These are phyloP conservation scores for Purshia tridentata DNA, from an alignment of 306 rosid genomes.

Conservation along the genomic window DNA sequence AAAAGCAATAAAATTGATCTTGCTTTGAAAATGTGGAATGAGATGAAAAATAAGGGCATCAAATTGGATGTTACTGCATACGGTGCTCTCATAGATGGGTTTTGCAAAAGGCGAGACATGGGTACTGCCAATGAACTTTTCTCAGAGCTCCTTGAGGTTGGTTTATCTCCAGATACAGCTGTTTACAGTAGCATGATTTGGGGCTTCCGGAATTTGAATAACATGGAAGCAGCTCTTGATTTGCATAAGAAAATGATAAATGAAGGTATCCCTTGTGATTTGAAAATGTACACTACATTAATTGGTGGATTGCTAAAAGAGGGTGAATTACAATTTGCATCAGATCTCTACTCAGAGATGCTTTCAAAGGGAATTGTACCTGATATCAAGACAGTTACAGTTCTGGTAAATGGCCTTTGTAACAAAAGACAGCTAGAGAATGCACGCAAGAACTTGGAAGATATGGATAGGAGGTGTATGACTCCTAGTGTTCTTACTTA, in stretches of 20 bases:
- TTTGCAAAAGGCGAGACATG: constrained; percentile 75
- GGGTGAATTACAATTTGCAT: constrained; percentile 50
- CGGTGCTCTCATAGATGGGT: constrained; percentile 53
- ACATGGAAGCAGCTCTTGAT: constrained; percentile 63
- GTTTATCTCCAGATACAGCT: constrained; percentile 62
- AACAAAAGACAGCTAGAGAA: constrained; percentile 59
- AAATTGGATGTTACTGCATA: constrained; percentile 57
- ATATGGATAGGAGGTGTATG: constrained; percentile 44
- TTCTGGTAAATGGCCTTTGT: constrained; percentile 61
- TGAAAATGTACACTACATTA: constrained; percentile 59
- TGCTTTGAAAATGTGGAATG: constrained; percentile 62
- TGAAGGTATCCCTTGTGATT: constrained; percentile 57
- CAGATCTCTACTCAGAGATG: constrained; percentile 74
- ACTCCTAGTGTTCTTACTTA: constrained; percentile 61
- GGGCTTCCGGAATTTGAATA: constrained; percentile 57
- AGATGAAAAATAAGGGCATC: constrained; percentile 60
- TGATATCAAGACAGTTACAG: constrained; percentile 46
- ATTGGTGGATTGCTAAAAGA: constrained; percentile 56
- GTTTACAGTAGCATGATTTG: constrained; percentile 68
- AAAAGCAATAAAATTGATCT: constrained; percentile 52
- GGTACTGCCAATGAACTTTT: constrained; percentile 51
- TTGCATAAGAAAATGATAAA: constrained; percentile 57
- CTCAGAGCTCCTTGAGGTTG: constrained; percentile 57
- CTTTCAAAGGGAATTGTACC: constrained; percentile 63
- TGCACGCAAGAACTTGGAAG: constrained; percentile 55